Conservation (phyloP, 768 basidiomycete genomes). For the Megacollybia marginata region DNA sequence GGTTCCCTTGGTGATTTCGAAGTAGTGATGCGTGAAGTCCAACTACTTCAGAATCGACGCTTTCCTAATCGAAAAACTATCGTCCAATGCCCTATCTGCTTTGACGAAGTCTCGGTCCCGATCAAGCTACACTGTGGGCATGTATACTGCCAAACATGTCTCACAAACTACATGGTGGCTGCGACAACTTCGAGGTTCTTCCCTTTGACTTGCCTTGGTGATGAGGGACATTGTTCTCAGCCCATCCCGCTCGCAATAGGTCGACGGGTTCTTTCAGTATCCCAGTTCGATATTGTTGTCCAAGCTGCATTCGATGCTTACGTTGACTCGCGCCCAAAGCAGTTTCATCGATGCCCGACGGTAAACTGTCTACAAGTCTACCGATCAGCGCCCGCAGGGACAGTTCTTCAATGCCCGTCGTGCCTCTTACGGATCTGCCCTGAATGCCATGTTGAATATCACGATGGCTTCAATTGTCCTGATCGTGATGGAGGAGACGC, state of each 20-base stretch:
- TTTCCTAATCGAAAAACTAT: slow-evolving; percentile 10
- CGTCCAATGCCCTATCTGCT: slow-evolving; percentile 61
- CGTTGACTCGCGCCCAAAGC: slow-evolving; percentile 48
- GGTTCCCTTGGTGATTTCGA: slow-evolving; percentile 42
- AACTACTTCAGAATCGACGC: slow-evolving; percentile 20
- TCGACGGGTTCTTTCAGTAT: slow-evolving; percentile 37
- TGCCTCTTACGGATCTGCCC: slow-evolving; percentile 68
- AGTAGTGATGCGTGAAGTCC: slow-evolving; percentile 33
- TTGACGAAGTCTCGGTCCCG: slow-evolving; percentile 45
- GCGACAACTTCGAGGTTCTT: slow-evolving; percentile 52
- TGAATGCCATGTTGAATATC: slow-evolving; percentile 48
- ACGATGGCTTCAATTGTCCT: slow-evolving; percentile 62
- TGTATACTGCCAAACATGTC: slow-evolving; percentile 57
- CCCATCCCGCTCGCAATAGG: slow-evolving; percentile 50
- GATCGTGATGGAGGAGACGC: slow-evolving; percentile 48
- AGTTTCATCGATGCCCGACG: slow-evolving; percentile 72
- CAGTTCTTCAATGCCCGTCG: slow-evolving; percentile 60
- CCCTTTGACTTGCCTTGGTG: slow-evolving; percentile 68
- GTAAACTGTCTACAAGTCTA: slow-evolving; percentile 76
- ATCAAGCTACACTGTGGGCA: slow-evolving; percentile 59
- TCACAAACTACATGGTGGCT: slow-evolving; percentile 50
- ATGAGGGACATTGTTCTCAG: slow-evolving; percentile 49
- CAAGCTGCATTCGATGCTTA: slow-evolving; percentile 56
- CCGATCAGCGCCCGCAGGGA: slow-evolving; percentile 40
- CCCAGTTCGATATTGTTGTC: slow-evolving; percentile 48